These are phyloP conservation scores for Fusarium succisae DNA, from an alignment of 2,329 filamentous ascomycete species.

Conservation along the genomic window DNA sequence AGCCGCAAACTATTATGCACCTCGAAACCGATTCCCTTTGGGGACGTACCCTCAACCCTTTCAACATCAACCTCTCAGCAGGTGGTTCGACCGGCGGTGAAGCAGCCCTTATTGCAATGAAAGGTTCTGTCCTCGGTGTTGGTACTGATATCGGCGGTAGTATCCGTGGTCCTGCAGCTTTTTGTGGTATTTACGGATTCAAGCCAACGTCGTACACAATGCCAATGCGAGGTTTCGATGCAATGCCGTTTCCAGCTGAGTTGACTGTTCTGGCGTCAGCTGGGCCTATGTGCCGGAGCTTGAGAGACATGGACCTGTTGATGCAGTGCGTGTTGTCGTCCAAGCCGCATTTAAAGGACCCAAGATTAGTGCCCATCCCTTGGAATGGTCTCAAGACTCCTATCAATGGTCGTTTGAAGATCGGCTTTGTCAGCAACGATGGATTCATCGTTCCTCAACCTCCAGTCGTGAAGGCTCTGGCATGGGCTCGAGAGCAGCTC, in stretches of 20 bases:
- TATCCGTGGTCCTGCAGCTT: not conserved
- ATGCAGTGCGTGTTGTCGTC: not conserved
- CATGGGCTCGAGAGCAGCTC: not conserved
- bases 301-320: not conserved
- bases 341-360: not conserved
- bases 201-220: not conserved
- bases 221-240: slow-evolving; percentile 13
- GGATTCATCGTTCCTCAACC: slow-evolving; percentile 64
- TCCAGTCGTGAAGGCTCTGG: slow-evolving; percentile 65
- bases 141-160: not conserved
- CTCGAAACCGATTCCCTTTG: slow-evolving; percentile 66
- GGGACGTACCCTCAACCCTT: slow-evolving; percentile 67
- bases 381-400: slow-evolving; percentile 21
- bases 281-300: not conserved
- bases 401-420: slow-evolving; percentile 65
- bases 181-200: not conserved
- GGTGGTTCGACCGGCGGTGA: slow-evolving; percentile 70
- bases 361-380: slow-evolving; percentile 44
- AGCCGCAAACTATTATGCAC: slow-evolving; percentile 60
- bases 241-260: slow-evolving; percentile 45
- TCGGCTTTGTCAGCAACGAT: slow-evolving; percentile 47
- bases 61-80: slow-evolving; percentile 63
- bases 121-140: slow-evolving; percentile 24
- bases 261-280: slow-evolving; percentile 35
- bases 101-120: slow-evolving; percentile 46